These are phyloP conservation scores for Picea abies DNA, from an alignment of 83 land plant genomes.

Conservation along the genomic window DNA sequence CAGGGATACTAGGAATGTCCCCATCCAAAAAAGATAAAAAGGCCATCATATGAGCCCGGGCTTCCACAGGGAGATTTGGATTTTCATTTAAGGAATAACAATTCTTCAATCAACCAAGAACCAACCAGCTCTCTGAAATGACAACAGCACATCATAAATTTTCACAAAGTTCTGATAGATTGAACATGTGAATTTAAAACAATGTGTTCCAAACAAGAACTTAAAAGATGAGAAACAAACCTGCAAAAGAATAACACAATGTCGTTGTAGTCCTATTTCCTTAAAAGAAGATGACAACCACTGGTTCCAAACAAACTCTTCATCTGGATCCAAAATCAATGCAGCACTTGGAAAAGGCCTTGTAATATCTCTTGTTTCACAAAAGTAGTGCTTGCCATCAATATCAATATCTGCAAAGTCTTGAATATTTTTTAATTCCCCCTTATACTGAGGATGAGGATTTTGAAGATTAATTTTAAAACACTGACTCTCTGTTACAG, in stretches of 20 bases:
- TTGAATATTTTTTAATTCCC: constrained; percentile 77
- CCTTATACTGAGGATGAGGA: constrained; percentile 86
- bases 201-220: background rate
- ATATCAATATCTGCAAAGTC: constrained; percentile 81
- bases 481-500: constrained; percentile 88
- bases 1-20: no score
- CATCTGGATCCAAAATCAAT: constrained; percentile 67
- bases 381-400: constrained; percentile 92
- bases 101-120: background rate
- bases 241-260: constrained; percentile 94
- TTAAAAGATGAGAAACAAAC: constrained; percentile 34
- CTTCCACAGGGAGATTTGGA: background rate
- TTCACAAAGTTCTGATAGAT: background rate
- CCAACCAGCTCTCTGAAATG: background rate
- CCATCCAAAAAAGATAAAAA: no score
- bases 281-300: no score
- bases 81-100: background rate
- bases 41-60: no score
- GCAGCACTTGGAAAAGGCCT: constrained; percentile 88
- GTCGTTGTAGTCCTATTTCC: constrained; percentile 51
- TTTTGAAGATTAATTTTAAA: constrained; percentile 73
- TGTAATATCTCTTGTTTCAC: constrained; percentile 94
- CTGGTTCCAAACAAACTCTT: no score
- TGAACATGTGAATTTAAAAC: background rate
- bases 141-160: background rate